phyloP scores from a whole-genome alignment of 371 early-diverging fungal genomes.

The Mortierella sp. region DNA sequence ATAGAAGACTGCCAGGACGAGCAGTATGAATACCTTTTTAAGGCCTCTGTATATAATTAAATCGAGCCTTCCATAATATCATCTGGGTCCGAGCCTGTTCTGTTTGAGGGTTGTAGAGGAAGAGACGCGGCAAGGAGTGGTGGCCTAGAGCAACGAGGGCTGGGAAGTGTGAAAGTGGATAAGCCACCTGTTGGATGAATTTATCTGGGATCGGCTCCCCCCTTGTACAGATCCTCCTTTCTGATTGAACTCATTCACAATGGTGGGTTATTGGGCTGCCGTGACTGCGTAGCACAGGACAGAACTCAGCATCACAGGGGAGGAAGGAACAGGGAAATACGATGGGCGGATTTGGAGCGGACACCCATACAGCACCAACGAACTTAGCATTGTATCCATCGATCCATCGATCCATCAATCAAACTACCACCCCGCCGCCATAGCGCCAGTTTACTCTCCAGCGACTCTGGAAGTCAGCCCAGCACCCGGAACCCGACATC shows the following conservation, averaged over 20 bases:
- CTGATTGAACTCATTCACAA: constrained; percentile 8
- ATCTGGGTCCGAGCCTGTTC: no score
- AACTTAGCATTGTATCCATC: constrained; percentile 16
- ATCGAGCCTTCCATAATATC: neutral
- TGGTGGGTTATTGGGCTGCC: constrained; percentile 2
- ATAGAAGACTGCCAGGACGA: neutral
- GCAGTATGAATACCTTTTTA: constrained; percentile 1
- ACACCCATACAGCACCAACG: neutral
- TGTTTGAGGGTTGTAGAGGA: no score
- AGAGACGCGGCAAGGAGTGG: no score
- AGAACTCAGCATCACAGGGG: neutral
- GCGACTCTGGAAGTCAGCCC: neutral
- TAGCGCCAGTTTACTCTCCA: neutral
- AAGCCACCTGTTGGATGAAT: neutral
- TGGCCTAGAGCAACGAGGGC: neutral
- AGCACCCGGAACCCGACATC: no score
- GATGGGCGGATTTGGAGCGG: neutral
- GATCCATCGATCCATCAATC: constrained; percentile 38
- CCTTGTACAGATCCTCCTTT: constrained; percentile 6
- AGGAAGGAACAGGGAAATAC: neutral
- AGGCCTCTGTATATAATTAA: constrained; percentile 1
- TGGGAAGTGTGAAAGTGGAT: neutral
- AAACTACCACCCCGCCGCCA: neutral
- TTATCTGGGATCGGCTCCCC: neutral
- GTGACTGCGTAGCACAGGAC: no score